phyloP scores from a whole-genome alignment of 306 rosid genomes.

The Castanea sativa region DNA sequence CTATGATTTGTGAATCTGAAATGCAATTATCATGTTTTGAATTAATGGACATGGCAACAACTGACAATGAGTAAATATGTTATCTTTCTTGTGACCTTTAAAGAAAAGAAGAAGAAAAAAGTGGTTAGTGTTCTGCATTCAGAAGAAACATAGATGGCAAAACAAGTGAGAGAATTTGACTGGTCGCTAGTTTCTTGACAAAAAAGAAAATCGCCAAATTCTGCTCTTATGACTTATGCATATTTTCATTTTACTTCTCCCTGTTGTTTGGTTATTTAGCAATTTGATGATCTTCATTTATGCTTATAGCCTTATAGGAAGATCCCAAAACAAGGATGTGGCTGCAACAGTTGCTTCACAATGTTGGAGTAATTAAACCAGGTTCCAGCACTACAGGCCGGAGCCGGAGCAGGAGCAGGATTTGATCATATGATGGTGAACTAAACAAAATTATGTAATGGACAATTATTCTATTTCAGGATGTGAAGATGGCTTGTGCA shows the following conservation, averaged over 20 bases:
- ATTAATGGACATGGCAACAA: not conserved
- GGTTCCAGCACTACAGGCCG: slow-evolving; percentile 44
- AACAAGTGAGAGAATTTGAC: not conserved
- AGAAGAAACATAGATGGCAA: not conserved
- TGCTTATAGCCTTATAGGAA: slow-evolving; percentile 36
- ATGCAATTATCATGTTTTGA: not conserved
- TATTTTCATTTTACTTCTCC: not conserved
- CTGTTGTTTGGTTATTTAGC: slow-evolving; percentile 10
- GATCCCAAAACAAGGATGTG: slow-evolving; percentile 68
- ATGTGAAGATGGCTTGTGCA: no score
- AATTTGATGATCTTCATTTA: slow-evolving; percentile 1
- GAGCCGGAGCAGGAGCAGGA: slow-evolving; percentile 25
- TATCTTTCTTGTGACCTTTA: no score
- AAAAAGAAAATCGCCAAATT: not conserved
- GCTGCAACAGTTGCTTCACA: slow-evolving; percentile 68
- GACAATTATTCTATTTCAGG: no score
- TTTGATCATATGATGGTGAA: slow-evolving; percentile 52
- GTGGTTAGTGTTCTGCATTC: not conserved
- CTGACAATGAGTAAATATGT: no score
- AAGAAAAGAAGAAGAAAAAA: no score
- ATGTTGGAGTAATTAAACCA: slow-evolving; percentile 39
- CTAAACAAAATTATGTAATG: slow-evolving; percentile 12
- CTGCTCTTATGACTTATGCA: not conserved
- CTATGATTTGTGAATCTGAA: not conserved
- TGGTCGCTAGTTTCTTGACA: not conserved